A percentile compares a stretch with the other conserved stretches of the same genome.
Conservation (phyloP, 805 yeast genomes). For the Candida tammaniensis region DNA sequence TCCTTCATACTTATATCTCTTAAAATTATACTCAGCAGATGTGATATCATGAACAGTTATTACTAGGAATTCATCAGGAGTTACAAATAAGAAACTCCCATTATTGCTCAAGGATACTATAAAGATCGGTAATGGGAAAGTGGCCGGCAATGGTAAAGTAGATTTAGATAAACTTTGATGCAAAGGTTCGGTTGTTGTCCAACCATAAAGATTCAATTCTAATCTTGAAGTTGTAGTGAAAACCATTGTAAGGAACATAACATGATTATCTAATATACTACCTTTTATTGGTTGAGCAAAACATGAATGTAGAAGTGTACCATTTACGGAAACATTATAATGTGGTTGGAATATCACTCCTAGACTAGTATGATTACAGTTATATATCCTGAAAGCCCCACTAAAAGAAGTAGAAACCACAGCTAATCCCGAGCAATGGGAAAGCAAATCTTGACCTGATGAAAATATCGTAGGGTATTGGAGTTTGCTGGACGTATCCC, state of each 20-base stretch:
- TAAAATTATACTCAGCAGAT: constrained; percentile 44
- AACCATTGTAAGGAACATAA: constrained; percentile 32
- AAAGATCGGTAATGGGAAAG: constrained; percentile 42
- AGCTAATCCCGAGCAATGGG: constrained; percentile 39
- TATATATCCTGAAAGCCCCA: constrained; percentile 36
- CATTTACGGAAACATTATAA: constrained; percentile 40
- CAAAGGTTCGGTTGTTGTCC: constrained; percentile 38
- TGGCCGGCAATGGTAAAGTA: constrained; percentile 37
- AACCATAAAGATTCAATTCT: constrained; percentile 35
- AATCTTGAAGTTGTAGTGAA: constrained; percentile 37
- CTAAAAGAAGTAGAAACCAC: constrained; percentile 37
- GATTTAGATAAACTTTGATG: constrained; percentile 30
- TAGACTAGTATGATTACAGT: constrained; percentile 30
- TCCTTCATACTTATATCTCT: constrained; percentile 17
- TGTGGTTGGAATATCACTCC: constrained; percentile 39
- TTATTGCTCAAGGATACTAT: constrained; percentile 36
- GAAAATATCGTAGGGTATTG: constrained; percentile 15
- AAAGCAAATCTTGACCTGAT: constrained; percentile 26
- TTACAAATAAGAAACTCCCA: constrained; percentile 38
- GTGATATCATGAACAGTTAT: constrained; percentile 44
- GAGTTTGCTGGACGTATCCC: constrained; percentile 28
- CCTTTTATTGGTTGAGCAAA: constrained; percentile 37
- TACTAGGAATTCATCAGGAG: constrained; percentile 28
- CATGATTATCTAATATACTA: constrained; percentile 22
- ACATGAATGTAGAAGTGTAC: constrained; percentile 40